A percentile compares a stretch with the other conserved stretches of the same genome.
Evolutionary conservation across 441 rosid species (phyloP).

Genomic region (Iberis amara): DNA sequence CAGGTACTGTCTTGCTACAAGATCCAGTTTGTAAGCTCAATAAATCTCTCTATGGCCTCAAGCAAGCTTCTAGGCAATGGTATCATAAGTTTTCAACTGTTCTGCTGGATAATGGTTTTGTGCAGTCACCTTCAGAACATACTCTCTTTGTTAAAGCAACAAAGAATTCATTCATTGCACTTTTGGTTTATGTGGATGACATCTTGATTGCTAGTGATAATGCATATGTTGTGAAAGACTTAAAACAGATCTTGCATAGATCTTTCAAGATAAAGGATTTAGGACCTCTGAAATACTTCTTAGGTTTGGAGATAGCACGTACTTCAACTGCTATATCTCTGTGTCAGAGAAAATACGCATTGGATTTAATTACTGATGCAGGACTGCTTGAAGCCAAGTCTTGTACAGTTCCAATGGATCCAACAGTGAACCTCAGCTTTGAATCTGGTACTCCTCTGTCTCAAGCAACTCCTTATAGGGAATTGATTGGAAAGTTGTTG

Average conservation of each 20-base stretch:
- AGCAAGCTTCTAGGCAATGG: not conserved
- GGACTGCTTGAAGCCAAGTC: not conserved
- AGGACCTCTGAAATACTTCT: not conserved
- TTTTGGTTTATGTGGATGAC: not conserved
- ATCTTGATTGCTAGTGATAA: not conserved
- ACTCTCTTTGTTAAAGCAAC: not conserved
- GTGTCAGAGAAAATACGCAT: not conserved
- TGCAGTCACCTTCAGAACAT: not conserved
- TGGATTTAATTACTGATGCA: not conserved
- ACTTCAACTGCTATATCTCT: not conserved
- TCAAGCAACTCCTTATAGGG: not conserved
- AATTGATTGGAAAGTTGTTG: not conserved
- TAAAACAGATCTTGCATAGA: not conserved
- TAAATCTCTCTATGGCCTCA: not conserved
- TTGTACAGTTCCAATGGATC: not conserved
- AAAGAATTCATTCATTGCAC: not conserved
- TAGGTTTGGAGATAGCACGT: not conserved
- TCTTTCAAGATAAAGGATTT: not conserved
- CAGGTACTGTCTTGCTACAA: not conserved
- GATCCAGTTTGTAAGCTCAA: not conserved
- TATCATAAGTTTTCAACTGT: not conserved
- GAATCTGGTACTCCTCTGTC: not conserved
- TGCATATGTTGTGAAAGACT: not conserved
- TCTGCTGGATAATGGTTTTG: not conserved
- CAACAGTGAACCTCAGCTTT: not conserved